A percentile compares a stretch with the other conserved stretches of the same genome.
These are phyloP conservation scores for Chlorella vulgaris DNA, from an alignment of 139 green algal species.

Conservation along the genomic window DNA sequence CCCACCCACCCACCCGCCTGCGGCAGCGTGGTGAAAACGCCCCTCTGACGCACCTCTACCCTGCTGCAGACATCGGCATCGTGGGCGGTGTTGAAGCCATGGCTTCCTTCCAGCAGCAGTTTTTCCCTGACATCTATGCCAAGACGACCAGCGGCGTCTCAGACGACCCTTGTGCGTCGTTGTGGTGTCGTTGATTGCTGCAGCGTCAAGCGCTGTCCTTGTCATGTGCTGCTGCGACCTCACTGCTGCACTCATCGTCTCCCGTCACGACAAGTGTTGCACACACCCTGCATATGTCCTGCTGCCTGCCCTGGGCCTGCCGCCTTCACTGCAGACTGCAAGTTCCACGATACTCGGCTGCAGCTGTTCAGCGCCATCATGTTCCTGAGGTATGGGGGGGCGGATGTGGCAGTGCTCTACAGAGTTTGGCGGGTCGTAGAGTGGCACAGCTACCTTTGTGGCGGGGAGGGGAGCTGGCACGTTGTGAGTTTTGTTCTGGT, in stretches of 20 bases:
- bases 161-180: conserved; percentile 9
- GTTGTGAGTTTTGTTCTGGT: no score
- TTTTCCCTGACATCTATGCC: conserved; percentile 34
- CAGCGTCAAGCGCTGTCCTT: no score
- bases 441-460: neutral
- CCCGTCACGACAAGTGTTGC: neutral
- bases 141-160: neutral
- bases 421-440: neutral
- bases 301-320: neutral
- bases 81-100: conserved; percentile 21
- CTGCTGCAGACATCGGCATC: conserved; percentile 7
- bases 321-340: conserved; percentile 15
- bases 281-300: neutral
- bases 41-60: neutral
- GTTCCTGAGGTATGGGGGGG: conserved; percentile 62
- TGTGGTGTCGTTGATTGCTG: neutral
- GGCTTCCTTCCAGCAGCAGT: conserved; percentile 22
- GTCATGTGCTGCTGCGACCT: neutral
- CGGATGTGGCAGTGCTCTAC: no score
- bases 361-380: conserved; percentile 75
- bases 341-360: conserved; percentile 63
- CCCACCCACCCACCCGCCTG: no score
- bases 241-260: no score
- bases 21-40: neutral
- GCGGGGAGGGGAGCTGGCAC: neutral